phyloP scores from a whole-genome alignment of 441 rosid genomes.

The Gossypium schwendimanii region DNA sequence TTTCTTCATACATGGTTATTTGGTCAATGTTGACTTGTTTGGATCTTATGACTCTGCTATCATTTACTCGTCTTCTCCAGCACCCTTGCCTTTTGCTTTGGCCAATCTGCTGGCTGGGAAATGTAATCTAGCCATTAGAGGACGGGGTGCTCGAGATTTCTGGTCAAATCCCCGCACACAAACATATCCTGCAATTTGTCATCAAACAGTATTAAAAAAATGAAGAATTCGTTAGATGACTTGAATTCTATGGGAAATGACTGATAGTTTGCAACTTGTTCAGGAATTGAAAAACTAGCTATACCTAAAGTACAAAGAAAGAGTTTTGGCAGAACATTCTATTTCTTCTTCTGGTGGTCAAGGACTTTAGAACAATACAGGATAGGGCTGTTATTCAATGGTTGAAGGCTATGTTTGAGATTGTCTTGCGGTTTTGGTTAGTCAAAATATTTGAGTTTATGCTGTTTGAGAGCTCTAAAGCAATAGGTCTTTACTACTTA shows the following conservation, averaged over 20 bases:
- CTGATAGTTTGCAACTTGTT: background rate
- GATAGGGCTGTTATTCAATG: background rate
- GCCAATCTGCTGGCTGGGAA: conserved; percentile 42
- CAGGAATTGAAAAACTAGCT: conserved; percentile 3
- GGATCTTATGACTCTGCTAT: background rate
- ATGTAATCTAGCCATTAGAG: conserved; percentile 48
- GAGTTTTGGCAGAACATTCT: background rate
- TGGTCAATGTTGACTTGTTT: conserved; percentile 13
- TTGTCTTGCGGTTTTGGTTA: background rate
- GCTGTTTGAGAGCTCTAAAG: background rate
- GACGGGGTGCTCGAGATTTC: conserved; percentile 38
- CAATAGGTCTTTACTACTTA: background rate
- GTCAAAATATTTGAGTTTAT: background rate
- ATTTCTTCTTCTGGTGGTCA: background rate
- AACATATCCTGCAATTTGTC: conserved; percentile 36
- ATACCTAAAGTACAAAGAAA: background rate
- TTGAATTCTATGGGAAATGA: background rate
- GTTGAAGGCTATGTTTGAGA: conserved; percentile 2
- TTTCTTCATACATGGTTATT: conserved; percentile 17
- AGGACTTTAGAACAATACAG: background rate
- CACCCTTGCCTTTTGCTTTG: conserved; percentile 23
- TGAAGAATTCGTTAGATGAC: background rate
- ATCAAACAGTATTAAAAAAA: background rate
- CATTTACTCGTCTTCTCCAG: conserved; percentile 17
- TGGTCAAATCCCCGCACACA: conserved; percentile 52